These are phyloP conservation scores for Globisporangium nodosum DNA, from an alignment of 352 stramenopile genomes.

Conservation along the genomic window DNA sequence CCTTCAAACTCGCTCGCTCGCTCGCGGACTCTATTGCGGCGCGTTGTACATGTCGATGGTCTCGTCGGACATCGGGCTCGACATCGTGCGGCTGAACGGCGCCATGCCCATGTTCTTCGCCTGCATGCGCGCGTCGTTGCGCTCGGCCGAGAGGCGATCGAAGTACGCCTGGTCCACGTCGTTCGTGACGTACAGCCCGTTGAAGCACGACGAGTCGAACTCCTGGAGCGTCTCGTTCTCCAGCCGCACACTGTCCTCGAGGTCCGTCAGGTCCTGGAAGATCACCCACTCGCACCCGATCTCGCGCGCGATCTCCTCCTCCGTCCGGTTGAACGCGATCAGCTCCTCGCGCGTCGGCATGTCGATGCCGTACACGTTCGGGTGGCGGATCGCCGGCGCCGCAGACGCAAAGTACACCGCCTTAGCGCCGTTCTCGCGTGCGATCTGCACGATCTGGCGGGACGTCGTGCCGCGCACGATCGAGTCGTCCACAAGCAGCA, in stretches of 20 bases:
- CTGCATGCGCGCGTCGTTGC: conserved; percentile 78
- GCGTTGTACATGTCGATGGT: conserved; percentile 89
- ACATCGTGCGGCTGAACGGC: conserved; percentile 72
- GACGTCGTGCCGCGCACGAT: conserved; percentile 98
- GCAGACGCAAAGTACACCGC: conserved; percentile 96
- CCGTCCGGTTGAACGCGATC: conserved; percentile 94
- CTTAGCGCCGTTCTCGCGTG: conserved; percentile 95
- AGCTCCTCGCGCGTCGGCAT: conserved; percentile 98
- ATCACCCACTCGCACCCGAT: conserved; percentile 96
- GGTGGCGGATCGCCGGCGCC: conserved; percentile 96
- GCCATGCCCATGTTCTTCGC: conserved; percentile 81
- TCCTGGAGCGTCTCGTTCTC: conserved; percentile 59
- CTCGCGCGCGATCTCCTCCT: conserved; percentile 92
- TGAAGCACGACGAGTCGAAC: conserved; percentile 98
- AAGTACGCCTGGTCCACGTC: conserved; percentile 88
- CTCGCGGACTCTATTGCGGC: conserved; percentile 43
- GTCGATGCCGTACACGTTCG: conserved; percentile 99
- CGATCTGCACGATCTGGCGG: conserved; percentile 98
- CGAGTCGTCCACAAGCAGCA: conserved; percentile 99
- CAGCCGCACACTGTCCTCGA: conserved; percentile 84
- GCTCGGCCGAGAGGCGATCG: conserved; percentile 67
- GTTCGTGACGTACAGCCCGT: conserved; percentile 95
- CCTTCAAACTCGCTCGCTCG: neutral
- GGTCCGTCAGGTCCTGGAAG: conserved; percentile 89
- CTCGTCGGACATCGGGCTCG: conserved; percentile 72